phyloP scores from a whole-genome alignment of 2,329 filamentous ascomycete genomes.

The Neonectria hederae region DNA sequence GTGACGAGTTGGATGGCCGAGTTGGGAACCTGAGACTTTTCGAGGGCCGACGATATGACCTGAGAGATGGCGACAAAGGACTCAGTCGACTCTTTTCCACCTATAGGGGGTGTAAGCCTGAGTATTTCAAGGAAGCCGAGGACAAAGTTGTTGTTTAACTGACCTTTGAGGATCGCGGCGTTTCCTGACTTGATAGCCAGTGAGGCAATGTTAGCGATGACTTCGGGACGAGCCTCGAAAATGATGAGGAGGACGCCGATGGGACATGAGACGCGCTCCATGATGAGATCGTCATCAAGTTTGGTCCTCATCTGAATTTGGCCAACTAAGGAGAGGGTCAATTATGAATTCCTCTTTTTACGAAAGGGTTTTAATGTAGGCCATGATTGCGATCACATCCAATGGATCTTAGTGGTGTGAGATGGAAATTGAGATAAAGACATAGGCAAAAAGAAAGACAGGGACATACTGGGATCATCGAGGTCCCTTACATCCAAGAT shows the following conservation, averaged over 20 bases:
- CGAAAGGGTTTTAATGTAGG: neutral
- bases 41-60: conserved; percentile 82
- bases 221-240: conserved; percentile 96
- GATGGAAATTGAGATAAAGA: neutral
- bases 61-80: conserved; percentile 93
- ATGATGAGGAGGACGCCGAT: conserved; percentile 99
- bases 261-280: conserved; percentile 91
- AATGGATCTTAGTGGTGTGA: neutral
- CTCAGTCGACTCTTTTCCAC: conserved; percentile 93
- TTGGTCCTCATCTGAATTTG: conserved; percentile 83
- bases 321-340: conserved; percentile 67
- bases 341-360: too few relatives aligned
- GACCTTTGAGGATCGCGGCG: conserved; percentile 92
- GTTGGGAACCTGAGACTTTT: conserved; percentile 78
- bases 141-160: conserved; percentile 47
- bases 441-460: neutral
- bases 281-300: conserved; percentile 83
- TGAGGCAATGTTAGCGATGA: conserved; percentile 97
- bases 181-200: conserved; percentile 98
- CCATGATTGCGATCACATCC: neutral
- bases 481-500: conserved; percentile 88
- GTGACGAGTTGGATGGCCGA: conserved; percentile 93
- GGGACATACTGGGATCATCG: conserved; percentile 79
- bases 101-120: conserved; percentile 48
- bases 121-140: neutral